Evolutionary conservation across 768 basidiomycete genomes (phyloP).

Genomic region (Boletus vermiculosoides): DNA sequence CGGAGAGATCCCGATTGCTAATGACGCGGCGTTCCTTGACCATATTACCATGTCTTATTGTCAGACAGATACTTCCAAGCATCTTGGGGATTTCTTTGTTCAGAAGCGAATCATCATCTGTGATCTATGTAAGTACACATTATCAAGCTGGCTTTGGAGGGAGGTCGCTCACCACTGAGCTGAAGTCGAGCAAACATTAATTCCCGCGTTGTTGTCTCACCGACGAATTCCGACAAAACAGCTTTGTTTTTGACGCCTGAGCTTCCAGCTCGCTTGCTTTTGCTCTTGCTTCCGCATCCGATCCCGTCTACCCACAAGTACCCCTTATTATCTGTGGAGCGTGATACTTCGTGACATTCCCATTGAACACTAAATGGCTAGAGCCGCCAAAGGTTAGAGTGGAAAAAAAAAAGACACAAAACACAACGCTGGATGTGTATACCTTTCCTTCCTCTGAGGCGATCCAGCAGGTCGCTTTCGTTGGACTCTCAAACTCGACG

Average conservation of each 20-base stretch:
- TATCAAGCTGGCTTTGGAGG: not conserved
- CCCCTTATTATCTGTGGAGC: not conserved
- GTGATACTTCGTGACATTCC: conserved; percentile 2
- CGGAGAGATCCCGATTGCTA: accelerated
- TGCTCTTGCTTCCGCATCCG: accelerated
- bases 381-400: not conserved
- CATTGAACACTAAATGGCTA: conserved; percentile 17
- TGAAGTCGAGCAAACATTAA: conserved; percentile 20
- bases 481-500: conserved; percentile 1
- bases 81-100: conserved; percentile 1
- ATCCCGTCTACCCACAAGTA: conserved; percentile 11
- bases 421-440: not conserved
- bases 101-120: conserved; percentile 24
- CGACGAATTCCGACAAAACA: not conserved
- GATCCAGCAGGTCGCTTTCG: conserved; percentile 22
- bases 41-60: not conserved
- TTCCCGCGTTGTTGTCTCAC: not conserved
- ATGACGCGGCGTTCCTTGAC: accelerated
- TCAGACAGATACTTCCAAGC: conserved; percentile 20
- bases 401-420: not conserved
- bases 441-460: conserved; percentile 25
- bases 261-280: no score
- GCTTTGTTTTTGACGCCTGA: not conserved
- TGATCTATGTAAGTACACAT: not conserved
- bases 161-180: conserved; percentile 14